Conservation (phyloP, 768 basidiomycete genomes). For the Cyathus striatus region DNA sequence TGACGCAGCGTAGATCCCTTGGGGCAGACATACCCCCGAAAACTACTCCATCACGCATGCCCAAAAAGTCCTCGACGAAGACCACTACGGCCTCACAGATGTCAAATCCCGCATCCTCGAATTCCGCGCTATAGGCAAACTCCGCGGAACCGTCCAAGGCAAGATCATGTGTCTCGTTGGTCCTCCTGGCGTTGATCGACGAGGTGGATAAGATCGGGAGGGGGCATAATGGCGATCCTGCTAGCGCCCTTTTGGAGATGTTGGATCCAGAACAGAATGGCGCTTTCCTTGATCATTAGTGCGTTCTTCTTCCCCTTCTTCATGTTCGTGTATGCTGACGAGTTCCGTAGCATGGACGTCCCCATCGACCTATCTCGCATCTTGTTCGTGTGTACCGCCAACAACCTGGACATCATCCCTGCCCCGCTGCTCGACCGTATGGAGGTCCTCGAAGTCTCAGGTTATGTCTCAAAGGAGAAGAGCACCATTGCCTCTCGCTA, state of each 20-base stretch:
- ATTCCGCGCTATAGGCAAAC: slow-evolving; percentile 92
- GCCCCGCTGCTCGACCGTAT: slow-evolving; percentile 92
- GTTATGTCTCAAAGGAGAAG: slow-evolving; percentile 94
- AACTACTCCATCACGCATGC: slow-evolving; percentile 88
- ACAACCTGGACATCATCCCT: slow-evolving; percentile 89
- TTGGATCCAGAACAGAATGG: slow-evolving; percentile 94
- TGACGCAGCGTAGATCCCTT: slow-evolving; percentile 70
- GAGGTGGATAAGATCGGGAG: slow-evolving; percentile 95
- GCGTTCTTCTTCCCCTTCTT: slow-evolving; percentile 23
- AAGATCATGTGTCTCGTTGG: slow-evolving; percentile 97
- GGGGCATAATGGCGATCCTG: slow-evolving; percentile 88
- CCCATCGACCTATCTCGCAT: slow-evolving; percentile 95
- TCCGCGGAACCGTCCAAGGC: slow-evolving; percentile 90
- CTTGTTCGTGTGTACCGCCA: slow-evolving; percentile 96
- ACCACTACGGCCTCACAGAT: slow-evolving; percentile 90
- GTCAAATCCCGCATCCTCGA: slow-evolving; percentile 93
- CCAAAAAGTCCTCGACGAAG: slow-evolving; percentile 81
- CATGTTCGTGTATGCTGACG: no score
- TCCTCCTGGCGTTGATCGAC: slow-evolving; percentile 96
- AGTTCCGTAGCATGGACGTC: slow-evolving; percentile 80
- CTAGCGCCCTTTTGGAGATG: slow-evolving; percentile 89
- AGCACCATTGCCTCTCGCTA: slow-evolving; percentile 81
- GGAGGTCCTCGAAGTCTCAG: slow-evolving; percentile 93
- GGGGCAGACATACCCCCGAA: slow-evolving; percentile 92
- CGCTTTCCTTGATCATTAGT: slow-evolving; percentile 94